Evolutionary conservation across 2,329 filamentous ascomycete genomes (phyloP).

Genomic region (Fusarium sp.): DNA sequence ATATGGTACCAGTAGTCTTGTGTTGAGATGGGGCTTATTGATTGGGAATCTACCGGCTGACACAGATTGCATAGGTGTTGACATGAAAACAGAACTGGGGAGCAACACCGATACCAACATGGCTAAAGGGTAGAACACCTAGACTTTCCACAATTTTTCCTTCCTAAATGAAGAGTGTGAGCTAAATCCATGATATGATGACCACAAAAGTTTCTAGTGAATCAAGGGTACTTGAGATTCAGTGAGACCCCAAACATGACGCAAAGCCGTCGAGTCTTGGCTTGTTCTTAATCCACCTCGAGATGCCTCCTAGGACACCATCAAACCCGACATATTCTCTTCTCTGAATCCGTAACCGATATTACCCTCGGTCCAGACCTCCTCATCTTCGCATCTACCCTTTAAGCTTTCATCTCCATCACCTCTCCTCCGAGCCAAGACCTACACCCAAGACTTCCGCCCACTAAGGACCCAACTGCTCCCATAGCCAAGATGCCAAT

Average conservation of each 20-base stretch:
- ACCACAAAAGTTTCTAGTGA: not conserved
- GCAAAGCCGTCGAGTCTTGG: not conserved
- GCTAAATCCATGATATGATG: not conserved
- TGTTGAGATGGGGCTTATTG: not conserved
- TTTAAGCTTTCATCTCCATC: not conserved
- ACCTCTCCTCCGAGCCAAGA: not conserved
- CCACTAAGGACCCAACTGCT: not conserved
- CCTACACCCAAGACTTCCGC: not conserved
- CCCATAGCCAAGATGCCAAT: constrained; percentile 1
- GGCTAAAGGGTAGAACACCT: not conserved
- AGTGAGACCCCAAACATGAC: not conserved
- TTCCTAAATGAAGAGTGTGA: not conserved
- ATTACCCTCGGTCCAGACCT: not conserved
- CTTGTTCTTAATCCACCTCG: not conserved
- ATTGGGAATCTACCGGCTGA: not conserved
- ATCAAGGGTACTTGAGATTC: not conserved
- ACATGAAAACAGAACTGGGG: not conserved
- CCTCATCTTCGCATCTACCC: not conserved
- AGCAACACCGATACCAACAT: not conserved
- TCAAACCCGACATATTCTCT: not conserved
- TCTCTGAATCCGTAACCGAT: not conserved
- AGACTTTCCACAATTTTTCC: not conserved
- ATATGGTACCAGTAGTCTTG: not conserved
- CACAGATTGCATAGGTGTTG: not conserved
- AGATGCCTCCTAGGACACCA: not conserved